Conservation (phyloP, 2,329 filamentous ascomycete genomes). For the Stachybotrys echinatus region DNA sequence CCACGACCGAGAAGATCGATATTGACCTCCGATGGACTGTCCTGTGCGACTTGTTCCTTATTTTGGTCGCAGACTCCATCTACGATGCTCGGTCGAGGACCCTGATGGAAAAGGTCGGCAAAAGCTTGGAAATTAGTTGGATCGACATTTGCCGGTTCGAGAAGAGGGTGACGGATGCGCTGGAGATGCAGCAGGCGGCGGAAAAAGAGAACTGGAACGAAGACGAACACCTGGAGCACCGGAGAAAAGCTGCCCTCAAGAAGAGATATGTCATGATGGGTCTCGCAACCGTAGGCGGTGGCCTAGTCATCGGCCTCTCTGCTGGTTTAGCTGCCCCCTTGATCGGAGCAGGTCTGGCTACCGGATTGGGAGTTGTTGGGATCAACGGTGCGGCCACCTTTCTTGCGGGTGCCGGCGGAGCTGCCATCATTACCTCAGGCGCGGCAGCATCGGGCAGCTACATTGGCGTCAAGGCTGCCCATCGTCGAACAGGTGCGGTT, state of each 20-base stretch:
- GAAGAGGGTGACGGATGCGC: slow-evolving; percentile 90
- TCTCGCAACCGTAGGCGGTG: slow-evolving; percentile 89
- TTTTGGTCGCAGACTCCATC: slow-evolving; percentile 91
- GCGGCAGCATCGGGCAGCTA: slow-evolving; percentile 82
- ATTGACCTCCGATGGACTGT: slow-evolving; percentile 97
- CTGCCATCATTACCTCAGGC: slow-evolving; percentile 87
- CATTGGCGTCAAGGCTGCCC: slow-evolving; percentile 81
- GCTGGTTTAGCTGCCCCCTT: slow-evolving; percentile 88
- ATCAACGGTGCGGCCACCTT: slow-evolving; percentile 86
- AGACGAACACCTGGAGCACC: slow-evolving; percentile 82
- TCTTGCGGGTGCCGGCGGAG: slow-evolving; percentile 84
- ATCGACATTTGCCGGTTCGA: slow-evolving; percentile 95
- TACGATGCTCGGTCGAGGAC: slow-evolving; percentile 87
- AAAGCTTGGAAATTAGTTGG: slow-evolving; percentile 77
- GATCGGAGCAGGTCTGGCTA: slow-evolving; percentile 88
- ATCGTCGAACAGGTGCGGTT: slow-evolving; percentile 82
- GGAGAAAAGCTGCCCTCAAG: slow-evolving; percentile 76
- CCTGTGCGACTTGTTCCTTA: slow-evolving; percentile 88
- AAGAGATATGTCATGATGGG: slow-evolving; percentile 92
- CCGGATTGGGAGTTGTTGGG: slow-evolving; percentile 92
- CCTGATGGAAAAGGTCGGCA: slow-evolving; percentile 77
- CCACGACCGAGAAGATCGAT: slow-evolving; percentile 77
- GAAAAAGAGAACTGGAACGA: slow-evolving; percentile 98
- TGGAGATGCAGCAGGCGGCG: slow-evolving; percentile 95
- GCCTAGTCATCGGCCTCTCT: slow-evolving; percentile 90